Conservation (phyloP, 2,329 filamentous ascomycete genomes). For the Chlorencoelia australis region DNA sequence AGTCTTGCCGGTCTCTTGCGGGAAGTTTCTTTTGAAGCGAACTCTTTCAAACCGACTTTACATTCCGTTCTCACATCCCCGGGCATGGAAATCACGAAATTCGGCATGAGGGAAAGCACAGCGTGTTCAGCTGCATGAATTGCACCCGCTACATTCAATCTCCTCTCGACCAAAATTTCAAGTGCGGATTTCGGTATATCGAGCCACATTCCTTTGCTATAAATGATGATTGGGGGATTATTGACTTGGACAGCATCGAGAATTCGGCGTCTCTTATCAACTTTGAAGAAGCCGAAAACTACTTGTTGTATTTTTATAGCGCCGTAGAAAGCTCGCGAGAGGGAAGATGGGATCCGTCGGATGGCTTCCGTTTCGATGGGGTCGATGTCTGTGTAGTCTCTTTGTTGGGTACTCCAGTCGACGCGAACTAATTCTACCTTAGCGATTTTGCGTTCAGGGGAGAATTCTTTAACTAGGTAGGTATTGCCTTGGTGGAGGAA, state of each 20-base stretch:
- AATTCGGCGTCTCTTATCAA: slow-evolving; percentile 77
- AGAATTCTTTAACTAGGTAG: slow-evolving; percentile 85
- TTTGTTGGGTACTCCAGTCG: slow-evolving; percentile 88
- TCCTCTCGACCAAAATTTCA: slow-evolving; percentile 61
- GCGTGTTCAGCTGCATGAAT: slow-evolving; percentile 96
- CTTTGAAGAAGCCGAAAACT: slow-evolving; percentile 94
- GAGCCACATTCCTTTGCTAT: slow-evolving; percentile 89
- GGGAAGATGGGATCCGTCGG: slow-evolving; percentile 52
- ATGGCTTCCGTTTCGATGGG: slow-evolving; percentile 87
- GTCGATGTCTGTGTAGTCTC: slow-evolving; percentile 90
- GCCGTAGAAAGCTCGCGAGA: slow-evolving; percentile 72
- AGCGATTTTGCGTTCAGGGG: slow-evolving; percentile 69
- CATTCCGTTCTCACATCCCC: slow-evolving; percentile 93
- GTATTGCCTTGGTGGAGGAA: slow-evolving; percentile 93
- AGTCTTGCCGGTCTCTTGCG: slow-evolving; percentile 79
- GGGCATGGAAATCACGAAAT: slow-evolving; percentile 80
- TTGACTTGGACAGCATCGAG: slow-evolving; percentile 89
- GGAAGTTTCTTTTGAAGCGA: slow-evolving; percentile 56
- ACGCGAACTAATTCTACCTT: slow-evolving; percentile 83
- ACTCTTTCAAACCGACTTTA: slow-evolving; percentile 81
- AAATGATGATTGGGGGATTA: slow-evolving; percentile 79
- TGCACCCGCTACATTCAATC: slow-evolving; percentile 73
- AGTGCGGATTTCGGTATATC: slow-evolving; percentile 75
- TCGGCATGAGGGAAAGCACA: slow-evolving; percentile 75
- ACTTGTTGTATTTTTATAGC: slow-evolving; percentile 76